Evolutionary conservation across 306 rosid genomes (phyloP).

Genomic region (Quercus rubra): DNA sequence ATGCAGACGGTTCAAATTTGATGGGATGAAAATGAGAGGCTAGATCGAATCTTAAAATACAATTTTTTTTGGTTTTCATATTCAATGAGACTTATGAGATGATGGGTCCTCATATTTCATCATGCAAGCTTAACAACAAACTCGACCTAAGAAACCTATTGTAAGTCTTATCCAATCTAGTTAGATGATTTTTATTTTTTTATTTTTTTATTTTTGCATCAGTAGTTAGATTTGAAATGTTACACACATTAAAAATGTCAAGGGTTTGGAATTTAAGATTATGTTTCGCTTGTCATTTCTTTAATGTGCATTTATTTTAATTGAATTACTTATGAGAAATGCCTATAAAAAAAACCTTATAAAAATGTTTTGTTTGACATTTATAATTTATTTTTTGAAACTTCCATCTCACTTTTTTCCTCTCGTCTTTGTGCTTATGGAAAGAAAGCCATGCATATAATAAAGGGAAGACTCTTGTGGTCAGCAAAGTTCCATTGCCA

Average conservation of each 20-base stretch:
- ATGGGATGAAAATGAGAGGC: background rate
- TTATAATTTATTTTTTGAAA: background rate
- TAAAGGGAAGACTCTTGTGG: slow-evolving; percentile 81
- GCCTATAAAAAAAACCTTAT: too few species aligned
- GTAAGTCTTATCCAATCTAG: too few species aligned
- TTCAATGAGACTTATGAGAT: background rate
- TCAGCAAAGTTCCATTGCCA: slow-evolving; percentile 91
- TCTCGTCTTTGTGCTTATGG: slow-evolving; percentile 48
- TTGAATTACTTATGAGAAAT: background rate
- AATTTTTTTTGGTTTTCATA: too few species aligned
- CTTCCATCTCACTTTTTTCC: slow-evolving; percentile 30
- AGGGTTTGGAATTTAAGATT: background rate
- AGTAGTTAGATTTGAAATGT: background rate
- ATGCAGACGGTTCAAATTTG: background rate
- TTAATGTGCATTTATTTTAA: too few species aligned
- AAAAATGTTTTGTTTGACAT: background rate
- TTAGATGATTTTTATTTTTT: background rate
- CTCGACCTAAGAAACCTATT: background rate
- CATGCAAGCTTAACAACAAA: background rate
- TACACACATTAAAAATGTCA: background rate
- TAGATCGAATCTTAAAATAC: background rate
- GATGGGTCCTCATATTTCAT: background rate
- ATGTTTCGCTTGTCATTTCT: background rate
- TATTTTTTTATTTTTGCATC: background rate
- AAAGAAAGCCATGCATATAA: slow-evolving; percentile 90